Base-by-base conservation (phyloP, 2,329 filamentous ascomycete genomes). In the Tolypocladium ovalisporum region DNA sequence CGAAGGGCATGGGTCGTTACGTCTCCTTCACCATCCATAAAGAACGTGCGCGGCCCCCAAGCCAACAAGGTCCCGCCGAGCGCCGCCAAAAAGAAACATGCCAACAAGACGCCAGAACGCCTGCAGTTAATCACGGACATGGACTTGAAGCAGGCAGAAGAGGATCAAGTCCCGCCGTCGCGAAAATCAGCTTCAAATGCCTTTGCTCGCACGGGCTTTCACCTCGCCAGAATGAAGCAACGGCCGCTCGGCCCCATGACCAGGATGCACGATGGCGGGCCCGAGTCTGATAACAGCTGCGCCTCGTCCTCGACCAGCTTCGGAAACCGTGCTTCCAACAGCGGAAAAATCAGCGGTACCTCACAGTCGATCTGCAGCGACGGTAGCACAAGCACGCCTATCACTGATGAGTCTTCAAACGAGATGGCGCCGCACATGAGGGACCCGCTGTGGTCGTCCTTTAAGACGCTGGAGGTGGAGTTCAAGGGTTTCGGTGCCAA, bases 401-500 rank as follows among this genome's bases (percentile, higher is more conserved):
- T 63, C 17, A 75, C 75, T 7, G 74, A 77, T 60, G 77, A 78
- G 47, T 79, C 75, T n/a, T 74, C 70, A 52, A 68, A 71, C 61
- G 75, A 78, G 52, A 76, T 76, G 72, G 67, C 74, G 17, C 66
- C 70, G 56, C 64, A 70, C 40, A 68, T 72, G 40, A 75, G 77
- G 57, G 82, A 84, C 64, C 75, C 80, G 10, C 71, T 84, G 27
- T 83, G 79, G 79, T 75, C 76, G 6, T 72, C 73, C 4, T 84
- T 84, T 68, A 80, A 78, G 61, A 74, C 74, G 15, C 71, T 84
- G 27, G 81, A 84, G 52, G 66, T 75, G n/a, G 73, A 75, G 37
- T 67, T 68, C 36, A 68, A 65, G 71, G 77, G 71, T 61, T 95
- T 96, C 64, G 81, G 86, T 61, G 78, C 83, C 58, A 95, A 91